Conservation (phyloP, 768 basidiomycete genomes). For the Strobilomyces confusus region DNA sequence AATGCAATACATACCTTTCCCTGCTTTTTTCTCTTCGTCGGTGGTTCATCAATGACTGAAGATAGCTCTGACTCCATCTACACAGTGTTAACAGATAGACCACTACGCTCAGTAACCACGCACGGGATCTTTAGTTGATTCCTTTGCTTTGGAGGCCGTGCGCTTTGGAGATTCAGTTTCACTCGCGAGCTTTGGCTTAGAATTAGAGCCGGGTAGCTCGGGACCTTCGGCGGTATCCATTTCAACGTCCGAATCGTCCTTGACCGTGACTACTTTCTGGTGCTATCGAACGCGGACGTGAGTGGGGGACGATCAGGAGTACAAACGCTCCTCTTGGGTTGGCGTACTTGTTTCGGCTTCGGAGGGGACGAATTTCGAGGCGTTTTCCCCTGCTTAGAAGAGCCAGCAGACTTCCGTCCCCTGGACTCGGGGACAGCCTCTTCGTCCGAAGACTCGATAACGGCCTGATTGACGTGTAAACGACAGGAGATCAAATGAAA, state of each 20-base stretch:
- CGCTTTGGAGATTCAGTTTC: conserved; percentile 6
- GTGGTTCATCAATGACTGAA: conserved; percentile 53
- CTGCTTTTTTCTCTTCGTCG: conserved; percentile 43
- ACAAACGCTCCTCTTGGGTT: background rate
- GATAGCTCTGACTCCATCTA: conserved; percentile 49
- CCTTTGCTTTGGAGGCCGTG: conserved; percentile 5
- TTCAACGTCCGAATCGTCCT: conserved; percentile 9
- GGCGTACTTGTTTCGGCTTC: conserved; percentile 13
- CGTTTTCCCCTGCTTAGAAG: conserved; percentile 8
- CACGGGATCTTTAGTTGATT: conserved; percentile 17
- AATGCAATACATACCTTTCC: conserved; percentile 27
- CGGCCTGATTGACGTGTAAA: conserved; percentile 13
- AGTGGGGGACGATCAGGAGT: background rate
- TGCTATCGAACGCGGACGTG: background rate
- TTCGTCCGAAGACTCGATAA: conserved; percentile 29
- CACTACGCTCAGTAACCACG: conserved; percentile 1
- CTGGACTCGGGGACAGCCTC: conserved; percentile 14
- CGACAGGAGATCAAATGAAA: background rate
- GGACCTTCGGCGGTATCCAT: conserved; percentile 5
- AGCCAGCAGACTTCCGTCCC: background rate
- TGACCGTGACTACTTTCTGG: conserved; percentile 1
- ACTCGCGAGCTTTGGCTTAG: background rate
- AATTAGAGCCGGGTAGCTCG: conserved; percentile 10
- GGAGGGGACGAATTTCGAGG: conserved; percentile 2
- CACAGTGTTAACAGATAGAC: conserved; percentile 20